Evolutionary conservation across 1,284 basidiomycete genomes (phyloP).

Genomic region (Rugosomyces carneus): DNA sequence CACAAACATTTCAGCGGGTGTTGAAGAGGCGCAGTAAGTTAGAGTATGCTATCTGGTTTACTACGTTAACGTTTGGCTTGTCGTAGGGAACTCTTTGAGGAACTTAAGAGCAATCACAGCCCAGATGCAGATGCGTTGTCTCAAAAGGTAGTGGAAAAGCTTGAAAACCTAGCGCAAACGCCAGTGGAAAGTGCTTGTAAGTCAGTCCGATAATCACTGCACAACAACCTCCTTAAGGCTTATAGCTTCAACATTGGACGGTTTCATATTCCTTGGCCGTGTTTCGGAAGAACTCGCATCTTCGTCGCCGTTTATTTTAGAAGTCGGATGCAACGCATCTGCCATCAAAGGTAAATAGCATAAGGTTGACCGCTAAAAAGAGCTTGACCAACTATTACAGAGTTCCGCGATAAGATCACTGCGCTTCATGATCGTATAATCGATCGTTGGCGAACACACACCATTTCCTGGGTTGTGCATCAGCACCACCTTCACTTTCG

Average conservation of each 20-base stretch:
- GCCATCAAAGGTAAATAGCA: conserved; percentile 32
- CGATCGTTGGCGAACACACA: conserved; percentile 42
- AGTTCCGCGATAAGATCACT: conserved; percentile 35
- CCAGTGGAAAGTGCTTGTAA: conserved; percentile 29
- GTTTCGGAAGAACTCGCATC: conserved; percentile 21
- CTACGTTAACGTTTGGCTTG: conserved; percentile 5
- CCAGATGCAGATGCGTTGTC: conserved; percentile 44
- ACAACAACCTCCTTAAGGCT: not conserved
- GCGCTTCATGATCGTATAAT: conserved; percentile 38
- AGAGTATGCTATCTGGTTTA: not conserved
- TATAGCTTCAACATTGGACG: conserved; percentile 14
- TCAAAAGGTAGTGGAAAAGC: conserved; percentile 30
- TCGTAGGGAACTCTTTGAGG: conserved; percentile 31
- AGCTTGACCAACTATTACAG: conserved; percentile 25
- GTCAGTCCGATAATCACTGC: conserved; percentile 1
- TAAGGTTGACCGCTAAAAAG: not conserved
- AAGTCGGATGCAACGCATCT: conserved; percentile 36
- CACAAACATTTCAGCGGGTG: conserved; percentile 34
- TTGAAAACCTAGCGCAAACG: conserved; percentile 30
- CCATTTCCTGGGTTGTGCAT: conserved; percentile 30
- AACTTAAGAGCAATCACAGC: conserved; percentile 37
- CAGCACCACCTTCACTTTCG: conserved; percentile 19
- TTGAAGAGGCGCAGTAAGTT: conserved; percentile 32
- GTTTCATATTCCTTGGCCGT: conserved; percentile 21
- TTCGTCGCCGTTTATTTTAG: conserved; percentile 35